These are phyloP conservation scores for Sugiyamaella chiloensis DNA, from an alignment of 805 yeast species.

Conservation along the genomic window DNA sequence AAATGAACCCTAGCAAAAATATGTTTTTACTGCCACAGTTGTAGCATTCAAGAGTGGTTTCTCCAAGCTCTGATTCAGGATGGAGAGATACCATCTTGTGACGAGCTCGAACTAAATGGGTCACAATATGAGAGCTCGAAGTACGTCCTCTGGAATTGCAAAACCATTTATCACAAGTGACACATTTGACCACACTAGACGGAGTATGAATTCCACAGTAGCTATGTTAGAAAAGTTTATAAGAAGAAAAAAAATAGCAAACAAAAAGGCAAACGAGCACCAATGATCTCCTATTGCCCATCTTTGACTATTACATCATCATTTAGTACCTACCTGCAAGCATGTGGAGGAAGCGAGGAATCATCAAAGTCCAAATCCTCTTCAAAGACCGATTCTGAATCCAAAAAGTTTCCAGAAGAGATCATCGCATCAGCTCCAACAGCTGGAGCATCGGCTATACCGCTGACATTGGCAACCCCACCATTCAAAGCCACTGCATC, in stretches of 20 bases:
- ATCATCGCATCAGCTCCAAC: neutral
- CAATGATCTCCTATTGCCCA: no score
- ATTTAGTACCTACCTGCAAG: slow-evolving; percentile 39
- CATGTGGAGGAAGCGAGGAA: slow-evolving; percentile 38
- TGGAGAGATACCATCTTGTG: slow-evolving; percentile 75
- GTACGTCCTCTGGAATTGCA: slow-evolving; percentile 68
- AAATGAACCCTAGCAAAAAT: slow-evolving; percentile 78
- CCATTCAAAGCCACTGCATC: neutral
- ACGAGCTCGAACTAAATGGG: slow-evolving; percentile 76
- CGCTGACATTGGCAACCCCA: slow-evolving; percentile 1
- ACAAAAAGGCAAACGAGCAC: no score
- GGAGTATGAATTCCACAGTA: slow-evolving; percentile 76
- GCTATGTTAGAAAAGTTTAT: slow-evolving; percentile 16
- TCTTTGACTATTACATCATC: no score
- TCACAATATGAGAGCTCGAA: slow-evolving; percentile 75
- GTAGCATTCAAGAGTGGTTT: slow-evolving; percentile 81
- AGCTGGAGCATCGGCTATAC: neutral
- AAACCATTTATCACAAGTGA: slow-evolving; percentile 79
- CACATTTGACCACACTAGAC: slow-evolving; percentile 69
- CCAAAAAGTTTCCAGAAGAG: slow-evolving; percentile 3
- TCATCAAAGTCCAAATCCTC: slow-evolving; percentile 25
- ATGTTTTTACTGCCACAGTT: slow-evolving; percentile 81
- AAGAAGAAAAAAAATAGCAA: no score
- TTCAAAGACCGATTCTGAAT: slow-evolving; percentile 14
- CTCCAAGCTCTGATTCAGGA: slow-evolving; percentile 81